Conservation (phyloP, 2,329 filamentous ascomycete genomes). For the Penicillium sp. region DNA sequence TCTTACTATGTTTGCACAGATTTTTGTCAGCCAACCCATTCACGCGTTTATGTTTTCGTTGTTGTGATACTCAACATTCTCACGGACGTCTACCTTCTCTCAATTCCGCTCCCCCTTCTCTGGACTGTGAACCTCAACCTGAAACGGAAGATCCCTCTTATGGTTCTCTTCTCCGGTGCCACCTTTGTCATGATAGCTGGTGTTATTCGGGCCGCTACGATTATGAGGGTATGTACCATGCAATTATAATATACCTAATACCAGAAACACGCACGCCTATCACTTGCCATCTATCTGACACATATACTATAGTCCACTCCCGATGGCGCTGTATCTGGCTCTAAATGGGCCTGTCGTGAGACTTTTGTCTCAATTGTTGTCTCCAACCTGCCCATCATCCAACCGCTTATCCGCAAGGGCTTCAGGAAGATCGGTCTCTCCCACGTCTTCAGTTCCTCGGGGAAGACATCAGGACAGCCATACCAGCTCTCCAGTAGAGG, state of each 20-base stretch:
- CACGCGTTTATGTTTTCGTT: conserved; percentile 48
- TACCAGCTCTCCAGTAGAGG: conserved; percentile 23
- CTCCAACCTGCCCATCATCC: conserved; percentile 42
- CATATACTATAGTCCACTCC: conserved; percentile 25
- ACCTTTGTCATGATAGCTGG: conserved; percentile 54
- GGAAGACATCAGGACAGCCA: conserved; percentile 17
- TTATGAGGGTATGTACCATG: conserved; percentile 36
- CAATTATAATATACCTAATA: not conserved
- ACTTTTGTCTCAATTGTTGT: conserved; percentile 44
- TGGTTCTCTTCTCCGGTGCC: conserved; percentile 54
- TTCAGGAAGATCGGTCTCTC: conserved; percentile 29
- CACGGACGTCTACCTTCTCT: conserved; percentile 58
- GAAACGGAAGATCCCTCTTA: conserved; percentile 50
- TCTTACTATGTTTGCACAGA: conserved; percentile 29
- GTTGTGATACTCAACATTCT: conserved; percentile 51
- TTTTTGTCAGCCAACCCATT: conserved; percentile 48
- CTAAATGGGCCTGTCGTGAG: conserved; percentile 44
- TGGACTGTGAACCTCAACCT: conserved; percentile 51
- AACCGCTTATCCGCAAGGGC: conserved; percentile 30
- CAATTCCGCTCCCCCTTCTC: conserved; percentile 57
- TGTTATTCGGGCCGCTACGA: conserved; percentile 52
- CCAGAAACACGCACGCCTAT: not conserved
- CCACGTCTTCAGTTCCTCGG: conserved; percentile 25
- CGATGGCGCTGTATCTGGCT: conserved; percentile 37
- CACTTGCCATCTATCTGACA: not conserved